Percentiles rank a stretch among this genome's conserved stretches.
Conservation (phyloP, 352 stramenopile species). For the Elongisporangium undulatum region DNA sequence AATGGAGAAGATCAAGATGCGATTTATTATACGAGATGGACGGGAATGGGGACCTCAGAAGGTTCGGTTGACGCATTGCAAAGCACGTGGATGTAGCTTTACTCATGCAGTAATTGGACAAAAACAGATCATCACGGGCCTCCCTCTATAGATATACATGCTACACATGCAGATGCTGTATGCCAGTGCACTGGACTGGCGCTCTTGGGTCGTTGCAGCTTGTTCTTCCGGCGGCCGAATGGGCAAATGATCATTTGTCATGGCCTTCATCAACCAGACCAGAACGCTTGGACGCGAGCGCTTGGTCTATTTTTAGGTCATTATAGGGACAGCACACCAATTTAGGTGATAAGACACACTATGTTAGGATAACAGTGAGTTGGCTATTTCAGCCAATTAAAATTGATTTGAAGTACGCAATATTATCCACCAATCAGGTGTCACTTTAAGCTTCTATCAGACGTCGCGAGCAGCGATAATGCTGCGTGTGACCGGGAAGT, state of each 20-base stretch:
- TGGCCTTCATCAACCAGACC: neutral
- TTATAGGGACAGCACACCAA: neutral
- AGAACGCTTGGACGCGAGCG: neutral
- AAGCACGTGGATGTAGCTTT: conserved; percentile 8
- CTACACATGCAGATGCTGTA: neutral
- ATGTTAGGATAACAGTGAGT: neutral
- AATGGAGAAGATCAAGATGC: neutral
- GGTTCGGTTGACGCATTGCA: conserved; percentile 42
- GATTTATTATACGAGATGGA: neutral
- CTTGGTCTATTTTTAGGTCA: neutral
- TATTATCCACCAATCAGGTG: neutral
- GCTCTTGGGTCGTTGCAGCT: neutral
- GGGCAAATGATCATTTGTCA: neutral
- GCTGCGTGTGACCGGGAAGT: conserved; percentile 48
- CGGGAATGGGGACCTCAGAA: conserved; percentile 29
- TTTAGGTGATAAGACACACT: neutral
- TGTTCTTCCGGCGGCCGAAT: neutral
- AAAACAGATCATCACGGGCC: conserved; percentile 32
- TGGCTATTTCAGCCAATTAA: neutral
- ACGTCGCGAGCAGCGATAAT: conserved; percentile 15
- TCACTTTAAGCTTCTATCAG: neutral
- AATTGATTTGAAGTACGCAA: neutral
- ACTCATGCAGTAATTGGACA: conserved; percentile 69
- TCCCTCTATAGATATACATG: conserved; percentile 1
- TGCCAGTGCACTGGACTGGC: too few species aligned